These are phyloP conservation scores for Eutrema japonicum DNA, from an alignment of 345 rosid species.

Conservation along the genomic window DNA sequence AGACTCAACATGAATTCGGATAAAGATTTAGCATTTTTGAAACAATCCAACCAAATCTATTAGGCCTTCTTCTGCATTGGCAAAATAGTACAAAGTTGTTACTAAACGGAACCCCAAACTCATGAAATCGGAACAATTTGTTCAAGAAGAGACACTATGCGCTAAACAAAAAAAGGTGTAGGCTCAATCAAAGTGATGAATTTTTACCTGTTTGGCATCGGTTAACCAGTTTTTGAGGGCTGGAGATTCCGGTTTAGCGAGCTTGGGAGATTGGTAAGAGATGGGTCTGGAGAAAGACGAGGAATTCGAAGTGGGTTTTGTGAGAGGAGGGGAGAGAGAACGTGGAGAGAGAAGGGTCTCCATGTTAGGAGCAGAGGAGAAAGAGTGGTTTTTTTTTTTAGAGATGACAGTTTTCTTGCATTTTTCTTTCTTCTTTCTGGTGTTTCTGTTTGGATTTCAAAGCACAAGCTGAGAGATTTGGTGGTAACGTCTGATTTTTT, in stretches of 20 bases:
- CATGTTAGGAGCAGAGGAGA: constrained; percentile 21
- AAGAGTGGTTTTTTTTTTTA: not conserved
- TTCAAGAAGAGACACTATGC: not conserved
- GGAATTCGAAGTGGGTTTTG: constrained; percentile 12
- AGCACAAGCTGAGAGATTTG: not conserved
- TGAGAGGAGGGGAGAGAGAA: constrained; percentile 21
- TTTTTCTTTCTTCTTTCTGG: not conserved
- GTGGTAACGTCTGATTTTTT: constrained; percentile 10
- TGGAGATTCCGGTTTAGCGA: constrained; percentile 25
- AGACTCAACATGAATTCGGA: not conserved
- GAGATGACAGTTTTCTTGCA: not conserved
- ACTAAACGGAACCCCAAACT: not conserved
- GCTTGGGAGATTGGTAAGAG: constrained; percentile 18
- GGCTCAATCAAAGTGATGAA: constrained; percentile 14
- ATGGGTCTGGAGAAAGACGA: constrained; percentile 33
- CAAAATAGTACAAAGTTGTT: not conserved
- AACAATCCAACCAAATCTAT: constrained; percentile 8
- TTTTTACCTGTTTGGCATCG: constrained; percentile 38
- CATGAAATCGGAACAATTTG: not conserved
- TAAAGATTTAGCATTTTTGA: not conserved
- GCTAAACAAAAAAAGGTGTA: not conserved
- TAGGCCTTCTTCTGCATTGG: not conserved
- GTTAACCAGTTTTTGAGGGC: constrained; percentile 1
- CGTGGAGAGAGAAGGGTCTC: constrained; percentile 35
- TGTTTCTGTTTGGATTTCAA: not conserved